Base-by-base conservation (phyloP, 2,329 filamentous ascomycete genomes). In the Paracoccidioides brasiliensis region DNA sequence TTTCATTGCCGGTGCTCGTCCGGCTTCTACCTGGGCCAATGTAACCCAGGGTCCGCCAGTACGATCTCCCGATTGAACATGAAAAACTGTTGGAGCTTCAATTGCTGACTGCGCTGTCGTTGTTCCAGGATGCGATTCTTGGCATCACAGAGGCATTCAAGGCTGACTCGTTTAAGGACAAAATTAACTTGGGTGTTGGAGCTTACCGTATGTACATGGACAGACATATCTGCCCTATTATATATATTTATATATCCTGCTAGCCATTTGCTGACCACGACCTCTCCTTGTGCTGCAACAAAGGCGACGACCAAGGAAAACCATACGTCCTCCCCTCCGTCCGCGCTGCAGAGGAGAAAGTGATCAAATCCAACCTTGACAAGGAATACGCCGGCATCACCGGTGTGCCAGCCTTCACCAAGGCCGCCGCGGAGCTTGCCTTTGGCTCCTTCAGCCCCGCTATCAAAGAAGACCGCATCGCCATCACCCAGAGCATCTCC, bases 341-440 rank as follows among this genome's bases (percentile, higher is more conserved):
- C 59, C 84, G 84, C 70, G 76, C 85, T 67, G 93, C 91, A 59
- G 93, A 97, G 80, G 79, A 88, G 73, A 88, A 89, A 78, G 81
- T 95, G 61, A 79, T 96, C 60, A 76, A 84, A 54, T 78, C 82
- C 62, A 80, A 82, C 66, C 72, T 93, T 67, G 93, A 97, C 82
- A 95, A 97, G 80, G 93, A 97, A 76, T 97, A 97, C 73, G 89
- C 91, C 62, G 90, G 89, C 72, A 98, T 98, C 76, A 97, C 93
- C 50, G 93, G 93, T 78, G 82, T 97, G 48, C 88, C 90, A 62
- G 81, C 90, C 66, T 96, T 98, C 80, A 94, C 90, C 74, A 88
- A 87, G 71, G 88, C 90, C 62, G 91, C 93, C 57, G 90, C 90
- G 62, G 78, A 87, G 69, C 84, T 98, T 58, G 93, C 93, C 67